Conservation (phyloP, 352 stramenopile genomes). For the Aphanomyces euteiches region DNA sequence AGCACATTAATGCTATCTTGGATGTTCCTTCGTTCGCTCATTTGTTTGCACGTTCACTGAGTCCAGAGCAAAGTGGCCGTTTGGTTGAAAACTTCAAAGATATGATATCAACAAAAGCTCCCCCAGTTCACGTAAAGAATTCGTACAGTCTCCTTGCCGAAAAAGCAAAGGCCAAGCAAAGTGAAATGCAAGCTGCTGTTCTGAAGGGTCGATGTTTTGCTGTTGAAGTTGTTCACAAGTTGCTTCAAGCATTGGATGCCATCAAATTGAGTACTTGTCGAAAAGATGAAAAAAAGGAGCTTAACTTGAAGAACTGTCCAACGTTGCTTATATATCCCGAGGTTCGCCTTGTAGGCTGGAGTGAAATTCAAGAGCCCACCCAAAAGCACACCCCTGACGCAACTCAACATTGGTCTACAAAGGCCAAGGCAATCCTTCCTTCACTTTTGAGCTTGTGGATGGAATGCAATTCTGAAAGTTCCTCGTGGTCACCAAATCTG, state of each 20-base stretch:
- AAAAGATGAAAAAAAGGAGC: neutral
- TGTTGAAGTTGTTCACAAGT: constrained; percentile 14
- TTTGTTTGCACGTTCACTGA: constrained; percentile 51
- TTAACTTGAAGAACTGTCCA: neutral
- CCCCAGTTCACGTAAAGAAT: constrained; percentile 74
- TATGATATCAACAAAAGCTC: constrained; percentile 55
- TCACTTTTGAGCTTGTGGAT: constrained; percentile 73
- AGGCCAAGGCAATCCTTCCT: constrained; percentile 52
- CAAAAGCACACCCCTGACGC: constrained; percentile 25
- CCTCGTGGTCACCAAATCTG: constrained; percentile 51
- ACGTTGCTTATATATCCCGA: constrained; percentile 1
- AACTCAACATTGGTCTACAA: constrained; percentile 64
- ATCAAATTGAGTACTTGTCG: neutral
- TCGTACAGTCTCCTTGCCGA: constrained; percentile 60
- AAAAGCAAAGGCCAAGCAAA: constrained; percentile 17
- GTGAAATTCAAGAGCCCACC: neutral
- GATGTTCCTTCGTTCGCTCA: constrained; percentile 46
- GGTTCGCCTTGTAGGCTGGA: constrained; percentile 4
- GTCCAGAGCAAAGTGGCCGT: constrained; percentile 50
- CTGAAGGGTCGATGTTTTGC: constrained; percentile 24
- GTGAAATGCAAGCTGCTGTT: constrained; percentile 9
- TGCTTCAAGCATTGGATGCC: constrained; percentile 8
- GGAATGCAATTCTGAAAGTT: constrained; percentile 55
- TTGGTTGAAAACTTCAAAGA: constrained; percentile 80
- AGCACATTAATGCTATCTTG: constrained; percentile 61